Evolutionary conservation across 1,139 yeast genomes (phyloP).

Genomic region (Saccharomyces pastorianus): DNA sequence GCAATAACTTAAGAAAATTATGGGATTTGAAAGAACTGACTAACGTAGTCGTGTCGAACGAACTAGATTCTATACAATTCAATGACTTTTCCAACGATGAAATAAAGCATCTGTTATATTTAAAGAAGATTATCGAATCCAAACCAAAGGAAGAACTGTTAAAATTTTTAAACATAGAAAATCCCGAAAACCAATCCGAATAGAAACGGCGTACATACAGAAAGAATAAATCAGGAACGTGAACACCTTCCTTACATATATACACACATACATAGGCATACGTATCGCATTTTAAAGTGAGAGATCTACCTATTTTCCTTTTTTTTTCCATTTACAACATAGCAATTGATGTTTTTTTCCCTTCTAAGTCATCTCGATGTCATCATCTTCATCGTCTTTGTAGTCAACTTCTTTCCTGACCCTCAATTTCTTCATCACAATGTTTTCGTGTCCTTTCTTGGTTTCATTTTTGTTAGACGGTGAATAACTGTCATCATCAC

Average conservation of each 20-base stretch:
- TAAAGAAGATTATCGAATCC: slow-evolving; percentile 52
- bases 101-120: slow-evolving; percentile 43
- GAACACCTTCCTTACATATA: background rate
- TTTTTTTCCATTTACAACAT: background rate
- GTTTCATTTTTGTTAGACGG: background rate
- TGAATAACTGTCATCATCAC: background rate
- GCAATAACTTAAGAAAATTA: slow-evolving; percentile 22
- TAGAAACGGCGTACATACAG: background rate
- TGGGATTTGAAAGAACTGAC: slow-evolving; percentile 34
- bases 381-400: slow-evolving; percentile 30
- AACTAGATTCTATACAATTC: slow-evolving; percentile 9
- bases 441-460: slow-evolving; percentile 18
- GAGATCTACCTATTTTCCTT: background rate
- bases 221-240: slow-evolving; percentile 1
- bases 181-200: background rate
- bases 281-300: background rate
- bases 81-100: slow-evolving; percentile 32
- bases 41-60: background rate
- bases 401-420: slow-evolving; percentile 37
- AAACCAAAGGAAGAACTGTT: slow-evolving; percentile 66
- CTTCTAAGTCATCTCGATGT: slow-evolving; percentile 24
- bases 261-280: background rate
- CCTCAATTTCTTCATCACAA: slow-evolving; percentile 40
- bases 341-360: slow-evolving; percentile 13
- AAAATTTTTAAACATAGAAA: slow-evolving; percentile 40